Evolutionary conservation across 768 basidiomycete genomes (phyloP).

Genomic region (Trametes sanguinea): DNA sequence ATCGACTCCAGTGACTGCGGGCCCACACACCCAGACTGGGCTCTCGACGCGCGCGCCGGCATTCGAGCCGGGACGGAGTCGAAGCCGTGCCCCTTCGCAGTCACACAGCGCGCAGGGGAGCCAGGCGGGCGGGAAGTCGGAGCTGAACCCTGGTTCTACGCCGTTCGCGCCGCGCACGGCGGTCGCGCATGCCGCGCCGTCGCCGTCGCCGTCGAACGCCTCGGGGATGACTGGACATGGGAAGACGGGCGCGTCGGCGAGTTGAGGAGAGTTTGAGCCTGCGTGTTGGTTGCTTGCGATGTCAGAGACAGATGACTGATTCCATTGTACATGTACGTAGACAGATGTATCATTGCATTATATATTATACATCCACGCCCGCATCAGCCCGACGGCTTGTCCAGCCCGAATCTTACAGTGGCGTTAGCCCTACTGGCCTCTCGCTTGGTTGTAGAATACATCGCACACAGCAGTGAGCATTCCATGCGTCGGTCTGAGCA

Average conservation of each 20-base stretch:
- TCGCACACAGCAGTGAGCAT: too few relatives aligned
- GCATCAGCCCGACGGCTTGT: too few relatives aligned
- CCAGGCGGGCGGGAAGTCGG: constrained; percentile 23
- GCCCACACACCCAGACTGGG: constrained; percentile 33
- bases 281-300: background rate
- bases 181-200: constrained; percentile 10
- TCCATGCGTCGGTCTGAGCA: too few relatives aligned
- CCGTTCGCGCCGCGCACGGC: constrained; percentile 28
- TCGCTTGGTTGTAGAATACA: too few relatives aligned
- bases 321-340: background rate
- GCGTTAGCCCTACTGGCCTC: too few relatives aligned
- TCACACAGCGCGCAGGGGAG: constrained; percentile 4
- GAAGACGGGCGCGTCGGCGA: background rate
- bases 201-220: too few relatives aligned
- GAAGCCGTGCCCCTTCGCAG: constrained; percentile 5
- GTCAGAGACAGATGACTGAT: background rate
- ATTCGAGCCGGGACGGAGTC: constrained; percentile 48
- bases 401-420: too few relatives aligned
- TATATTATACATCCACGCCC: too few relatives aligned
- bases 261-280: background rate
- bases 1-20: constrained; percentile 19
- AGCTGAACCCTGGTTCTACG: constrained; percentile 31
- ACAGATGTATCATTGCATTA: background rate
- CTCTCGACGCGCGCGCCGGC: constrained; percentile 57
- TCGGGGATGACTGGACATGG: background rate